Conservation (phyloP, 257 asterid genomes). For the Craterostigma plantagineum region DNA sequence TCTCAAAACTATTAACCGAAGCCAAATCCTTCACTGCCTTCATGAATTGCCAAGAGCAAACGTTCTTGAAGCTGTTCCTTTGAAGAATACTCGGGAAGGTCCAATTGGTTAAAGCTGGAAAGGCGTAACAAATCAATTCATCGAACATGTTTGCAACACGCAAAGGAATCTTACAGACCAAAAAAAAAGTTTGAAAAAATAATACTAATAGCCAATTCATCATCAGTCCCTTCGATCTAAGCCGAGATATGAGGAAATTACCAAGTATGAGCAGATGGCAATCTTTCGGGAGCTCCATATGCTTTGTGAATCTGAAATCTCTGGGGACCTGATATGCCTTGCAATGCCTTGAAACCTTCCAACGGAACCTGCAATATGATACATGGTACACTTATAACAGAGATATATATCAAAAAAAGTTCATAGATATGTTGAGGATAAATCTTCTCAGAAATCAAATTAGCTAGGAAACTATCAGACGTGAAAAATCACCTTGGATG, state of each 20-base stretch:
- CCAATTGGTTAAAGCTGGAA: constrained; percentile 89
- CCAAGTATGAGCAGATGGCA: constrained; percentile 96
- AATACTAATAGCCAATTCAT: neutral
- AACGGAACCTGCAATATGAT: constrained; percentile 65
- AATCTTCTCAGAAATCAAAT: too few relatives aligned
- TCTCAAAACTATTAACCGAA: constrained; percentile 34
- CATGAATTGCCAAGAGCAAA: constrained; percentile 76
- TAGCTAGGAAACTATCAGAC: neutral
- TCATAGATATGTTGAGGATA: too few relatives aligned
- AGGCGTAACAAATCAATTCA: neutral
- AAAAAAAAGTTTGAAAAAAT: neutral
- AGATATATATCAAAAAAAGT: too few relatives aligned
- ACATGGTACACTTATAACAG: too few relatives aligned
- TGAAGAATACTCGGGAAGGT: constrained; percentile 85
- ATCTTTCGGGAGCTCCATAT: constrained; percentile 89
- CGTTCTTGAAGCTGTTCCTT: constrained; percentile 95
- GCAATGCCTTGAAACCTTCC: constrained; percentile 93
- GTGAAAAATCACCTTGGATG: constrained; percentile 64
- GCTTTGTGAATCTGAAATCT: constrained; percentile 96
- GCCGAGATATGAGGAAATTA: too few relatives aligned
- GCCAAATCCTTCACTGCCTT: constrained; percentile 98
- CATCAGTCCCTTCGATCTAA: too few relatives aligned
- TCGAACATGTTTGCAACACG: too few relatives aligned
- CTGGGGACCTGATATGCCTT: constrained; percentile 97
- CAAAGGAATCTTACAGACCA: too few relatives aligned